Evolutionary conservation across 371 early-diverging fungal species (phyloP), one percentile per base, ranked within the genome.

Genomic region (Lichtheimia corymbifera): DNA sequence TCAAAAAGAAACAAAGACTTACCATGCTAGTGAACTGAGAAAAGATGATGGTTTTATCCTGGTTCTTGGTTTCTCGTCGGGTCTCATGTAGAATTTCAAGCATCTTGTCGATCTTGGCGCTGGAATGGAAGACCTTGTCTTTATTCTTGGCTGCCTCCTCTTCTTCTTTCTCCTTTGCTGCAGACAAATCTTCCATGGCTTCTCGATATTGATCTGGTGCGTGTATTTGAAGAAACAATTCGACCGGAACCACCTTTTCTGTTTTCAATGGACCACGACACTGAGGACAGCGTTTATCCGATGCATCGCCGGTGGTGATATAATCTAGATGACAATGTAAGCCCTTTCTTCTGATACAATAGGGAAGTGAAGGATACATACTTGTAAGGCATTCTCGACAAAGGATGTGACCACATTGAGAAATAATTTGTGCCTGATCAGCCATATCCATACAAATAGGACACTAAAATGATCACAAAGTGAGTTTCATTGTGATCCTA

Each of bases 31-130:
- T 87, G 59, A 92, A 94, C 65, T 93, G 93, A 11, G 92, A 91
- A 65, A 94, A 94, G 5, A 92, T 84, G 65, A 94, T 90, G 3
- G 89, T 82, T 67, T 94, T 94, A 40, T 83, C 84, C 52, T 66
- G 20, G 1, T 67, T 66, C 22, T 67, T 61, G 5, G 75, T 71
- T 4, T 50, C 52, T 24, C 27, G 43, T 42, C 50, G 53, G 9
- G 77, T 80, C 4, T 72, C 55, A 2, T 64, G 61, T 2, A 85
- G 61, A 41, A 85, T 69, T 7, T 76, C 75, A 22, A 83, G 50
- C 83, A 83, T 77, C 44, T 67, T 77, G 27, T 79, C 79, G 55
- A 83, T 82, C 60, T 85, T 85, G 35, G 74, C 66, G 49, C 83
- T 85, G 6, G 18, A 18, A 5, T 47, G 47, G 2, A 47, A 47